Evolutionary conservation across 2,329 filamentous ascomycete genomes (phyloP).

Genomic region (Alternaria sp.): DNA sequence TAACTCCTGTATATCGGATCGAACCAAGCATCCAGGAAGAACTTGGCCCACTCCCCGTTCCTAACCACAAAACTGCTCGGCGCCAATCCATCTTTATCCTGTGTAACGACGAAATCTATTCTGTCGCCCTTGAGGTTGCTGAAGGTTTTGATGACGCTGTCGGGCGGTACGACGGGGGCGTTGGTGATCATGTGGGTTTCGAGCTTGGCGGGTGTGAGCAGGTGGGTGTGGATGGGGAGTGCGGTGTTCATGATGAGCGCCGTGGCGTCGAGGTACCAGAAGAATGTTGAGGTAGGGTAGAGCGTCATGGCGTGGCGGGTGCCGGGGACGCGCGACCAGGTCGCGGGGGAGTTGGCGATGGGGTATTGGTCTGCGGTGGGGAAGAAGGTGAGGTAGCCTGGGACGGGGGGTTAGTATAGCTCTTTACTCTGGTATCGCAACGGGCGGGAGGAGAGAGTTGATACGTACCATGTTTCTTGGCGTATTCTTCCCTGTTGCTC

Average conservation of each 20-base stretch:
- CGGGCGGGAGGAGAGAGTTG: not conserved
- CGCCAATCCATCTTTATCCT: conserved; percentile 81
- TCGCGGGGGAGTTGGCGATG: conserved; percentile 61
- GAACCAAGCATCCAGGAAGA: conserved; percentile 94
- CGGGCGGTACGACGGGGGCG: conserved; percentile 85
- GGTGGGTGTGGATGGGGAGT: conserved; percentile 70
- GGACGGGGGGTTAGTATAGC: conserved; percentile 12
- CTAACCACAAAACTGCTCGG: conserved; percentile 79
- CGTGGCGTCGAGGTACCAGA: conserved; percentile 88
- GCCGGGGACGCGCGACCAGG: conserved; percentile 82
- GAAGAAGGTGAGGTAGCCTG: conserved; percentile 88
- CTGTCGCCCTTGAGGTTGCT: conserved; percentile 76
- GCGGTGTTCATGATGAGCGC: conserved; percentile 87
- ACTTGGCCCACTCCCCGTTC: conserved; percentile 89
- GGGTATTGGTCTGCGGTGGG: conserved; percentile 78
- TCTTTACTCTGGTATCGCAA: not conserved
- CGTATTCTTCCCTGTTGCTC: conserved; percentile 85
- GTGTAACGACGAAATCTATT: conserved; percentile 81
- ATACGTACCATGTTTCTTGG: conserved; percentile 75
- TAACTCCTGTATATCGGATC: conserved; percentile 92
- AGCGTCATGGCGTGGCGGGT: conserved; percentile 86
- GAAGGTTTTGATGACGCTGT: conserved; percentile 97
- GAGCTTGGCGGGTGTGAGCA: conserved; percentile 72
- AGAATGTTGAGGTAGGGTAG: conserved; percentile 76
- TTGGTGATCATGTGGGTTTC: conserved; percentile 84